phyloP scores from a whole-genome alignment of 106 monocot genomes.

The Gastrodia elata region DNA sequence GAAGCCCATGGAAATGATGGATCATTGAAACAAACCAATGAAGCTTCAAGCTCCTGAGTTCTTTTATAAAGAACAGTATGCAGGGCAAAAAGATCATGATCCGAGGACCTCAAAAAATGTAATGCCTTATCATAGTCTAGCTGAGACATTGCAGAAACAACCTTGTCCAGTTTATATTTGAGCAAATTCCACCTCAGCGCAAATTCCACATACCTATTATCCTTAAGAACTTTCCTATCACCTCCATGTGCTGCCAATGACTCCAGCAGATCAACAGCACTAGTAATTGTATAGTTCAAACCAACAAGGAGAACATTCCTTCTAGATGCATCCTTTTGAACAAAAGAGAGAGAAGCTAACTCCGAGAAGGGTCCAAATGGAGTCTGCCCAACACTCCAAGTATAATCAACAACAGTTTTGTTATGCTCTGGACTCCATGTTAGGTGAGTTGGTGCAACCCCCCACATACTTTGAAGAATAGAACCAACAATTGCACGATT shows the following conservation, averaged over 20 bases:
- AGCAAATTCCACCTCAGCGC: conserved; percentile 87
- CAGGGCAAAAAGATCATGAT: conserved; percentile 80
- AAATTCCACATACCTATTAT: conserved; percentile 57
- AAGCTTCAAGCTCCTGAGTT: conserved; percentile 85
- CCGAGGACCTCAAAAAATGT: conserved; percentile 68
- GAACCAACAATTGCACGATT: conserved; percentile 81
- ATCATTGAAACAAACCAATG: conserved; percentile 80
- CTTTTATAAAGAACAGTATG: conserved; percentile 73
- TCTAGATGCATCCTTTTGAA: conserved; percentile 77
- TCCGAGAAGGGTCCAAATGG: conserved; percentile 92
- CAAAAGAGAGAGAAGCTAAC: conserved; percentile 69
- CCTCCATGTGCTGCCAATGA: conserved; percentile 76
- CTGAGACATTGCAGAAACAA: conserved; percentile 65
- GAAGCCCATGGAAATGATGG: conserved; percentile 89
- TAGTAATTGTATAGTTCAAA: conserved; percentile 71
- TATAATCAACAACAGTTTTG: conserved; percentile 66
- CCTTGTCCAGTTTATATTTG: conserved; percentile 78
- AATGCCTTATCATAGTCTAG: conserved; percentile 79
- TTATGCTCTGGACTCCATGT: conserved; percentile 82
- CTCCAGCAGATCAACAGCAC: conserved; percentile 50
- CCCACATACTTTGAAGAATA: conserved; percentile 91
- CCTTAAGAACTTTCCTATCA: conserved; percentile 61
- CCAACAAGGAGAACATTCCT: conserved; percentile 73
- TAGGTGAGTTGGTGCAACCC: conserved; percentile 74
- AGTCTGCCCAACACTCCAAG: conserved; percentile 87